Conservation (phyloP, 352 stramenopile species). For the Globisporangium alternatum region DNA sequence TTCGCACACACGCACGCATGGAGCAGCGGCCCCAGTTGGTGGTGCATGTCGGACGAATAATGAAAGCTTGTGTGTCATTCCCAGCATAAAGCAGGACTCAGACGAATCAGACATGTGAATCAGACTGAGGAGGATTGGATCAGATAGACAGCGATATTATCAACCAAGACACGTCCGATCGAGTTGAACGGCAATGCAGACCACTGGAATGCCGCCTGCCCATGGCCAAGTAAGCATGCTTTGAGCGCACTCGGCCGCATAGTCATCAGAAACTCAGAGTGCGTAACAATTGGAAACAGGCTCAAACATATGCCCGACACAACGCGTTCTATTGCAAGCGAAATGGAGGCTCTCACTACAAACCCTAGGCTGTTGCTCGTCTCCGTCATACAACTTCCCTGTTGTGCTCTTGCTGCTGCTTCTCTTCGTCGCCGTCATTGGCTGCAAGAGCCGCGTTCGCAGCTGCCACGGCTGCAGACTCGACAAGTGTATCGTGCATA, state of each 20-base stretch:
- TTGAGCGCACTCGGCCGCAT: no score
- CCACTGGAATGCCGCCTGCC: no score
- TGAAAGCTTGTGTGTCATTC: neutral
- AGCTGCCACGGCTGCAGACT: neutral
- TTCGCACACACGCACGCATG: neutral
- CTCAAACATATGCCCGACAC: neutral
- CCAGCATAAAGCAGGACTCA: neutral
- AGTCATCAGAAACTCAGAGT: no score
- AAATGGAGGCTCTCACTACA: neutral
- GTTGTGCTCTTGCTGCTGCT: slow-evolving; percentile 2
- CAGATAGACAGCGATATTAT: neutral
- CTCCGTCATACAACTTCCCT: slow-evolving; percentile 6
- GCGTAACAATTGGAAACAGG: neutral
- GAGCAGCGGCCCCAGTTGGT: slow-evolving; percentile 3
- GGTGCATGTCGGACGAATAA: neutral
- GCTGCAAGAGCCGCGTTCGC: neutral
- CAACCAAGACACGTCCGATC: neutral
- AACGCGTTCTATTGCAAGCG: neutral
- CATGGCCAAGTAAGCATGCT: no score
- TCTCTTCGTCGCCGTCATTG: neutral
- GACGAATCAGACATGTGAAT: neutral
- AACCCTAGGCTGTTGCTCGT: neutral
- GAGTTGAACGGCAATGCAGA: neutral
- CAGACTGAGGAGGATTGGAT: neutral
- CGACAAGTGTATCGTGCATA: neutral